Evolutionary conservation across 2,329 filamentous ascomycete species (phyloP).

Genomic region (Exophiala bonariae): DNA sequence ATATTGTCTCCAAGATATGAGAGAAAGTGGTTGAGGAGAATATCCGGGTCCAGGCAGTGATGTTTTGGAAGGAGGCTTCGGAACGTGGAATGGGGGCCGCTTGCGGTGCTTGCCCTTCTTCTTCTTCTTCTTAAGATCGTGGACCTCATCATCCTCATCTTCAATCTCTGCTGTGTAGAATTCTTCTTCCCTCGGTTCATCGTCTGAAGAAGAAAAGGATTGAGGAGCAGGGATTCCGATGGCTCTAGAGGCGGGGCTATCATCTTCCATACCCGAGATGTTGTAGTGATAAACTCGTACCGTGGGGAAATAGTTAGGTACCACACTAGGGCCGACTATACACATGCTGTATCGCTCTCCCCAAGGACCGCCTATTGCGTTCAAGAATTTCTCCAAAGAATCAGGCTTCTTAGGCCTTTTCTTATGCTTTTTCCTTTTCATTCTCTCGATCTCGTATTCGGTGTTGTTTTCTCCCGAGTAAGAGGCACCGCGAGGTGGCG

Average conservation of each 20-base stretch:
- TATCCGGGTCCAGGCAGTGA: slow-evolving; percentile 85
- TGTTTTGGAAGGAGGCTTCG: slow-evolving; percentile 69
- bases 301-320: slow-evolving; percentile 90
- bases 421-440: slow-evolving; percentile 52
- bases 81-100: slow-evolving; percentile 64
- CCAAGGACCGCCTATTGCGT: slow-evolving; percentile 75
- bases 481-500: slow-evolving; percentile 39
- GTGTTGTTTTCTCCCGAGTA: slow-evolving; percentile 20
- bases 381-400: slow-evolving; percentile 56
- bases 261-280: slow-evolving; percentile 69
- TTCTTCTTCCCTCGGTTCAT: not conserved
- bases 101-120: slow-evolving; percentile 53
- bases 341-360: slow-evolving; percentile 83
- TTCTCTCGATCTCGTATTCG: slow-evolving; percentile 26
- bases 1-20: slow-evolving; percentile 83
- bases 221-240: slow-evolving; percentile 15
- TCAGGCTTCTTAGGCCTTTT: slow-evolving; percentile 49
- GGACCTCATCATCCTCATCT: slow-evolving; percentile 41
- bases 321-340: slow-evolving; percentile 79
- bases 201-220: not conserved
- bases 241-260: slow-evolving; percentile 20
- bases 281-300: slow-evolving; percentile 95
- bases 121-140: slow-evolving; percentile 47
- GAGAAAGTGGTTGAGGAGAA: slow-evolving; percentile 75
- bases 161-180: slow-evolving; percentile 20